Base-by-base conservation (phyloP, 257 asterid species). In the Solanum ahanhuiri region DNA sequence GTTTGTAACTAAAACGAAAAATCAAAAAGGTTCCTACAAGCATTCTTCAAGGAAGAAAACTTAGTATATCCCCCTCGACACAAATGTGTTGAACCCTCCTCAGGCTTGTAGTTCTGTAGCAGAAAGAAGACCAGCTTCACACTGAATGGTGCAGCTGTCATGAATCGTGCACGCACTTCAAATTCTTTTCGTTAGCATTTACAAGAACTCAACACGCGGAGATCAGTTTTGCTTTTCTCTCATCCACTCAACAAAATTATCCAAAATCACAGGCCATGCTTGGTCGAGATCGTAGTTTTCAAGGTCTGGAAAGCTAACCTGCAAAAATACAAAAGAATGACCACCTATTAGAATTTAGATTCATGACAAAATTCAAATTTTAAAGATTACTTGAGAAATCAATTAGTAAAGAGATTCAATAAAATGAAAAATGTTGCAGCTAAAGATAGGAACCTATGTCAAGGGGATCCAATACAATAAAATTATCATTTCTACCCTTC, bases 231-330 rank as follows among this genome's bases (percentile, higher is more conserved):
- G 73, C 17, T 63, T 91, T 37, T 66, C 84, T 87, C 83, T 91
- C 89, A 91, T 75, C 93, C 93, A 90, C n/a, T 86, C 90, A 22
- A 89, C 90, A 86, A 91, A 89, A 88, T 85, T 85, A 63, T 91
- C 93, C 85, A 91, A 88, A 89, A 91, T 86, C 81, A 88, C 86
- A 18, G 93, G 91, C 91, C 93, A 91, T 63, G 93, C 93, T 82
- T 86, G 89, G 70, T 64, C 67, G 4, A 83, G 63, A 77, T 91
- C 91, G 4, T 91, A 91, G 86, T 89, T 86, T 71, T 87, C 81
- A 10, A 91, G 86, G 83, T 71, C 91, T 4, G 91, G 90, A 88
- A 91, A 91, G 87, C 81, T 89, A 85, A 91, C 81, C 93, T 91
- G 88, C 84, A 23, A 86, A 35, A 33, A 23, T 67, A 81, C 37